phyloP scores from a whole-genome alignment of 2,329 filamentous ascomycete genomes.

The Cladosporium sp. region DNA sequence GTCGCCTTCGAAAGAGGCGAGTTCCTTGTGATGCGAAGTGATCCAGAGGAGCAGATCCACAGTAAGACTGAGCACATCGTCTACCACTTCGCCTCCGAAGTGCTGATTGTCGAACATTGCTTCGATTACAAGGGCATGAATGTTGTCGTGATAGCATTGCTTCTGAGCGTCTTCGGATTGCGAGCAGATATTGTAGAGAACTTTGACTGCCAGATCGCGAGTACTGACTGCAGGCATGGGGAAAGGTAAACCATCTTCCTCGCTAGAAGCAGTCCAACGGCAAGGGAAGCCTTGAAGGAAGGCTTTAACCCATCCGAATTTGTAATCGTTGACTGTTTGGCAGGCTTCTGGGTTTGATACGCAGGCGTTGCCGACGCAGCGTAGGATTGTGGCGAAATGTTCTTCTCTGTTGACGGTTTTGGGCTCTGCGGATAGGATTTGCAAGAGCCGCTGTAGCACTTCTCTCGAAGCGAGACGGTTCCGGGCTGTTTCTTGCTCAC shows the following conservation, averaged over 20 bases:
- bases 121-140: not conserved
- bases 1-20: constrained; percentile 1
- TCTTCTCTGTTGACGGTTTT: not conserved
- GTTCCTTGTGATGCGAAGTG: constrained; percentile 19
- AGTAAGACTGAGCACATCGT: not conserved
- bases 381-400: constrained; percentile 24
- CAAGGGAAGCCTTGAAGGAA: constrained; percentile 7
- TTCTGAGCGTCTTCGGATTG: constrained; percentile 34
- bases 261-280: not conserved
- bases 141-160: constrained; percentile 24
- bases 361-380: constrained; percentile 37
- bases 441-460: not conserved
- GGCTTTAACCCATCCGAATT: not conserved
- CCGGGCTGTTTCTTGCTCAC: constrained; percentile 1
- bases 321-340: not conserved
- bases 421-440: not conserved
- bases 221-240: not conserved
- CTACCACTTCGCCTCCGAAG: not conserved
- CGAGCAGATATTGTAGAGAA: constrained; percentile 44
- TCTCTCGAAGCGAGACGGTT: constrained; percentile 2
- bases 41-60: constrained; percentile 36
- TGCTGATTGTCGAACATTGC: constrained; percentile 1
- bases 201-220: constrained; percentile 38
- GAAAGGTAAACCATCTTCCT: not conserved
- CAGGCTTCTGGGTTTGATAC: constrained; percentile 18